Base-by-base conservation (phyloP, 2,329 filamentous ascomycete genomes). In the Penicillium oxalicum region DNA sequence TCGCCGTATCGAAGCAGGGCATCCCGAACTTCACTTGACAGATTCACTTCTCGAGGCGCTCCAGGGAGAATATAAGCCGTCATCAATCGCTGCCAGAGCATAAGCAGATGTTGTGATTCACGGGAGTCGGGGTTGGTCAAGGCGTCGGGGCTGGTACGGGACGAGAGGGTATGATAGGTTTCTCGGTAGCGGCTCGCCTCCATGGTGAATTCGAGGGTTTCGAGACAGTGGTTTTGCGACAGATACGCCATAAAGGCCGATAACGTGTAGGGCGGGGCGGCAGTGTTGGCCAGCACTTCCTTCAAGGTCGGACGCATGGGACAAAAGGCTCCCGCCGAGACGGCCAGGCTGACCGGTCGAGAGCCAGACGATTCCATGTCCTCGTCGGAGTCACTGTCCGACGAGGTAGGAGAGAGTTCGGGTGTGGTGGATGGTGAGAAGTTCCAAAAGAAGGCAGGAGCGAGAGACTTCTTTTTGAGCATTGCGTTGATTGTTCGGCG, bases 191-290 rank as follows among this genome's bases (percentile, higher is more conserved):
- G 81, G 49, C 90, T 87, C 24, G 91, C 87, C 67, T 96, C 93
- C 77, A 96, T 86, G 36, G 91, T 95, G 69, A 98, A 98, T 66
- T 97, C 93, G 35, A 98, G 77, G 1, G 91, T 96, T 70, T 98
- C 93, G 56, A 97, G 76, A 66, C 93, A 98, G 70, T 97, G 91
- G 63, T 97, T 97, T 64, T 95, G 91, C 1, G 91, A 96, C 4
- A 97, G 79, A 63, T 95, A 97, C 48, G 91, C 91, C 82, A 93
- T 97, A 70, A 97, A 97, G 29, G 91, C 91, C 51, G 83, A 84
- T 7, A 96, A 77, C 0, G 91, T 95, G 79, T 89, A 97, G 58
- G 93, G 93, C 36, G 89, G 84, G 7, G 88, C 83, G 33, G 93
- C 88, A 39, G 81, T 82, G 71, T 96, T 93, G 56, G 87, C 81